Evolutionary conservation across 176 grass and related monocot genomes (phyloP), one percentile per base, ranked within the genome.

Genomic region (Poa pratensis): DNA sequence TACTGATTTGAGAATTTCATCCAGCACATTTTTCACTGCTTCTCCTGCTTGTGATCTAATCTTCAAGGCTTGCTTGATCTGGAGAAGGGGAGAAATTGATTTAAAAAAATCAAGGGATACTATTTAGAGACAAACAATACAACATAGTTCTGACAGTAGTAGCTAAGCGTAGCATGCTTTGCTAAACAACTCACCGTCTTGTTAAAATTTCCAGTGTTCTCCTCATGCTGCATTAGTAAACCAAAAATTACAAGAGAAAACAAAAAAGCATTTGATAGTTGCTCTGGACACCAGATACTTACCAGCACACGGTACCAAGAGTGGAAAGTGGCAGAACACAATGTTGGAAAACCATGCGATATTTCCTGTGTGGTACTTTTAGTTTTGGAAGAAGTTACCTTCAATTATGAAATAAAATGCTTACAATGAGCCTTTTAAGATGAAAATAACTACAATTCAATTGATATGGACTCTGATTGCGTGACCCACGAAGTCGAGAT

Each of bases 251-350:
- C 53, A 80, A 45, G 34, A 72, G 24, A 68, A 77, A 46, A 32
- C 18, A 70, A 73, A 24, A 76, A 17, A 77, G 39, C 23, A 76
- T 54, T 40, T 37, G 13, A 81, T 26, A 49, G 17, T 81, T 48
- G 35, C 45, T 73, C 35, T 77, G 49, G 85, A 73, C 20, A 77
- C 13, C 60, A 89, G 79, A 79, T 85, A 84, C 86, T 80, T 90
- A 97, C 93, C 80, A 98, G 80, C 48, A 94, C 87, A 71, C 95
- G 92, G 53, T 92, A 94, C 90, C 89, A 98, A 35, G 90, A 89
- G 54, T 78, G 86, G 69, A 92, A 89, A 68, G 93, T 97, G 67
- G 84, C 74, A 12, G 92, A 84, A 71, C 86, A 89, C 75, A 94
- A 73, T 89, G 92, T 78, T 87, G 87, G 84, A 78, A 89, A 97